Conservation (phyloP, 352 stramenopile species). For the Phytophthora lateralis region DNA sequence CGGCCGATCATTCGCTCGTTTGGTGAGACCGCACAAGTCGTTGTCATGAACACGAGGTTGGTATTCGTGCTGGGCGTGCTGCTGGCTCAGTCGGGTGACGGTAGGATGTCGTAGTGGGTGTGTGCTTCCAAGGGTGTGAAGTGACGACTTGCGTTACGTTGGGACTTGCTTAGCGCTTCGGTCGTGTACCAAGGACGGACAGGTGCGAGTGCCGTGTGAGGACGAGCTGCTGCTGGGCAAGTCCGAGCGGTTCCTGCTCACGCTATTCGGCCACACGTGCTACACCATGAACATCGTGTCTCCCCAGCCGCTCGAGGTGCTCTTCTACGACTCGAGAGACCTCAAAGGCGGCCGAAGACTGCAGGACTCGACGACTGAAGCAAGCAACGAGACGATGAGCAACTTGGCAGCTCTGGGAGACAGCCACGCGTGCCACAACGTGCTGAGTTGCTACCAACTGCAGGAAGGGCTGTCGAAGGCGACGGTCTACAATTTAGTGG, state of each 20-base stretch:
- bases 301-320: constrained; percentile 49
- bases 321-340: constrained; percentile 52
- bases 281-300: constrained; percentile 52
- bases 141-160: constrained; percentile 1
- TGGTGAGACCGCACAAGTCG: background rate
- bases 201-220: constrained; percentile 54
- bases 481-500: constrained; percentile 51
- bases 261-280: constrained; percentile 58
- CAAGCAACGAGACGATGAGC: constrained; percentile 8
- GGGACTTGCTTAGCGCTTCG: constrained; percentile 13
- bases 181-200: constrained; percentile 53
- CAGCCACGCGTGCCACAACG: constrained; percentile 36
- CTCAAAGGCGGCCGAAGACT: constrained; percentile 23
- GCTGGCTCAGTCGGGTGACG: constrained; percentile 5
- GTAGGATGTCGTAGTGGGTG: constrained; percentile 3
- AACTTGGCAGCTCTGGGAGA: constrained; percentile 16
- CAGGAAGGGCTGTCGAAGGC: constrained; percentile 42
- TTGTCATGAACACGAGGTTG: constrained; percentile 3
- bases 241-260: constrained; percentile 58
- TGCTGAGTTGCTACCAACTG: constrained; percentile 36
- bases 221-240: constrained; percentile 51
- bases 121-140: background rate
- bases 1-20: constrained; percentile 2
- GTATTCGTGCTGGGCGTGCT: constrained; percentile 5
- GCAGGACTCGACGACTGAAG: constrained; percentile 1